Conservation (phyloP, 164 flowering plant species). For the Kingdonia uniflora region DNA sequence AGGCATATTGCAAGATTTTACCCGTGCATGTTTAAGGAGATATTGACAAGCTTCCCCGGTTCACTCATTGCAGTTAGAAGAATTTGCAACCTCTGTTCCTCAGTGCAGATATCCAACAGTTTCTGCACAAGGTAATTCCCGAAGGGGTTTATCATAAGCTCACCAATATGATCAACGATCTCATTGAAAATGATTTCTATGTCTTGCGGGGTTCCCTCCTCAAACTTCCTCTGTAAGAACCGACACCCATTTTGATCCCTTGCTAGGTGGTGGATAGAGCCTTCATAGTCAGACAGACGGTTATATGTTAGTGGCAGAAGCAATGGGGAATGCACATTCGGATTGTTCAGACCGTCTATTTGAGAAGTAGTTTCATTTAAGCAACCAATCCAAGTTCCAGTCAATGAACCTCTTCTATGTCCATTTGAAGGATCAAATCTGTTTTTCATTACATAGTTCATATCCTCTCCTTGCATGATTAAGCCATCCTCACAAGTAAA, state of each 20-base stretch:
- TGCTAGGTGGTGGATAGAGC: conserved; percentile 42
- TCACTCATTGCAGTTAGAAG: conserved; percentile 32
- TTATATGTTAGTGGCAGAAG: conserved; percentile 17
- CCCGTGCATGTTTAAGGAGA: conserved; percentile 78
- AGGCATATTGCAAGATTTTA: conserved; percentile 14
- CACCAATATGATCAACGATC: conserved; percentile 48
- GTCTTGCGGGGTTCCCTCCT: conserved; percentile 42
- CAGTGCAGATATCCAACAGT: conserved; percentile 63
- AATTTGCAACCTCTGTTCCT: conserved; percentile 58
- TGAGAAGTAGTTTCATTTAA: conserved; percentile 5
- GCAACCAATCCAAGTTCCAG: neutral
- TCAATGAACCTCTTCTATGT: conserved; percentile 5
- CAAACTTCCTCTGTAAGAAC: conserved; percentile 54
- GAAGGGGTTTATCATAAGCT: conserved; percentile 77
- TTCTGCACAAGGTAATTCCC: conserved; percentile 92
- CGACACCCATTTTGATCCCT: conserved; percentile 83
- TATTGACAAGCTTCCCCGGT: conserved; percentile 48
- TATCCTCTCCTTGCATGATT: conserved; percentile 30
- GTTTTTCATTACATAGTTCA: conserved; percentile 18
- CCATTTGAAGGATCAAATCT: conserved; percentile 9
- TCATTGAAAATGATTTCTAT: conserved; percentile 48
- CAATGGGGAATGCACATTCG: conserved; percentile 7
- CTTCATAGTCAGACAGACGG: conserved; percentile 35
- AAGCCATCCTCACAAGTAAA: conserved; percentile 37
- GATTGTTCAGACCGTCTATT: conserved; percentile 9